Evolutionary conservation across 2,329 filamentous ascomycete genomes (phyloP).

Genomic region (Neofusicoccum umdonicola): DNA sequence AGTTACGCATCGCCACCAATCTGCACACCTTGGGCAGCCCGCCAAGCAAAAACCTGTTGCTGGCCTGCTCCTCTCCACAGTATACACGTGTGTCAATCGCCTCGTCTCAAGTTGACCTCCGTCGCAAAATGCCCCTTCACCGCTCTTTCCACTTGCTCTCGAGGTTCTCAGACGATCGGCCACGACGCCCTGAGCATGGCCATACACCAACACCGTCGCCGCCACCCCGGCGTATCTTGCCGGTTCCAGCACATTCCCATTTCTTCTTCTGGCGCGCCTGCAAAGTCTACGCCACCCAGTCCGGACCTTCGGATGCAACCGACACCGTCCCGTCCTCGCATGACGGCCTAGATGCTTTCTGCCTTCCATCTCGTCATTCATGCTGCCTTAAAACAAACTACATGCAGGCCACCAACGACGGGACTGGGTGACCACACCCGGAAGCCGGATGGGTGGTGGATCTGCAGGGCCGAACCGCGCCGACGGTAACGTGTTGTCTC

Average conservation of each 20-base stretch:
- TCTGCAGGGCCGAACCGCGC: conserved; percentile 12
- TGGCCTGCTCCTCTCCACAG: background rate
- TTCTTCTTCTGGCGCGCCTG: background rate
- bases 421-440: background rate
- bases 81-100: background rate
- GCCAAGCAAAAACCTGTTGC: background rate
- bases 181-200: background rate
- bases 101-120: background rate
- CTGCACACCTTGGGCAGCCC: background rate
- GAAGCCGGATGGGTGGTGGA: background rate
- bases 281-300: background rate
- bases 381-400: background rate
- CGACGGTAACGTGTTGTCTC: background rate
- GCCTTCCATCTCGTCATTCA: background rate
- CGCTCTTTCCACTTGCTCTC: background rate
- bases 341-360: background rate
- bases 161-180: background rate
- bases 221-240: background rate
- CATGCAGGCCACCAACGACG: background rate
- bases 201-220: background rate
- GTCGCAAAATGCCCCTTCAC: background rate
- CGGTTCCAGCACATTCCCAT: background rate
- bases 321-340: conserved; percentile 1
- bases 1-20: background rate
- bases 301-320: background rate